Evolutionary conservation across 345 rosid species (phyloP).

Genomic region (Bruguiera parviflora): DNA sequence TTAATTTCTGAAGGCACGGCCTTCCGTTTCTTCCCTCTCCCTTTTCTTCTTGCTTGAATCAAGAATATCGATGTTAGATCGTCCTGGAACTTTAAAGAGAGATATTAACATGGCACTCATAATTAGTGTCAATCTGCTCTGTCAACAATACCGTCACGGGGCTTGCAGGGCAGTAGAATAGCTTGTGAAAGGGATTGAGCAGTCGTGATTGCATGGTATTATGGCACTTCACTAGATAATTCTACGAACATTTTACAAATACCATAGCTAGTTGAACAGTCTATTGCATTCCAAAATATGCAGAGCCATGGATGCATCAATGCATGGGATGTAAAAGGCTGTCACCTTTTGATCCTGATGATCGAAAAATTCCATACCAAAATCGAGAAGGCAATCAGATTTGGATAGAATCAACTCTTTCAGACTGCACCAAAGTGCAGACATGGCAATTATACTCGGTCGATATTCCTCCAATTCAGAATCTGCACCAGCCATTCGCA

Average conservation of each 20-base stretch:
- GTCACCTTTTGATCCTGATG: conserved; percentile 37
- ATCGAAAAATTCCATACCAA: conserved; percentile 21
- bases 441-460: conserved; percentile 49
- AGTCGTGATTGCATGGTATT: conserved; percentile 32
- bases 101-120: conserved; percentile 34
- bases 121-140: conserved; percentile 17
- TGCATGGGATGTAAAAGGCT: not conserved
- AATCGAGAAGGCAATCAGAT: conserved; percentile 11
- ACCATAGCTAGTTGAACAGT: too few relatives aligned
- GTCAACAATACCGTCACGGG: conserved; percentile 49
- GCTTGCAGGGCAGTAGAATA: conserved; percentile 40
- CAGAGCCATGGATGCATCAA: too few relatives aligned
- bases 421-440: conserved; percentile 42
- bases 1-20: not conserved
- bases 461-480: conserved; percentile 36
- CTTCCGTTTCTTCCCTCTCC: conserved; percentile 16
- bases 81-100: conserved; percentile 33
- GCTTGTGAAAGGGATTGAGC: conserved; percentile 9
- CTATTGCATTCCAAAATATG: too few relatives aligned
- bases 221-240: conserved; percentile 34
- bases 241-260: conserved; percentile 21
- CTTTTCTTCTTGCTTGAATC: conserved; percentile 33
- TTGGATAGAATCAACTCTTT: conserved; percentile 33
- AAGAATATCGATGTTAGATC: conserved; percentile 2
- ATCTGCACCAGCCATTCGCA: conserved; percentile 34